Conservation (phyloP, 2,329 filamentous ascomycete genomes). For the Alternaria ventricosa region DNA sequence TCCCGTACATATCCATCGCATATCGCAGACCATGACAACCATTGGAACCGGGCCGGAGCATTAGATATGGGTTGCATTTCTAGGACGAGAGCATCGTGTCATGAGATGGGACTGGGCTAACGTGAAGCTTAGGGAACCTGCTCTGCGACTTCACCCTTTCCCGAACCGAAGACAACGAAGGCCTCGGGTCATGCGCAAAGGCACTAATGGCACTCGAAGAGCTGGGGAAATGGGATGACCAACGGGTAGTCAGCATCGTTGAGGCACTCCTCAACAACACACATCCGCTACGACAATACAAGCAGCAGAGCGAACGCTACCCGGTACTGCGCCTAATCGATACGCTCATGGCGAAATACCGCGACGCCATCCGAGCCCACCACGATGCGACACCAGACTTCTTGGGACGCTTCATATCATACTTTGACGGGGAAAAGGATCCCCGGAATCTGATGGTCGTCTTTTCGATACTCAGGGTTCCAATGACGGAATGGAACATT, state of each 20-base stretch:
- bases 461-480: constrained; percentile 70
- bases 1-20: background rate
- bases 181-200: constrained; percentile 63
- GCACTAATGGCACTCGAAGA: constrained; percentile 66
- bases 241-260: constrained; percentile 61
- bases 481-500: constrained; percentile 73
- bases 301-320: constrained; percentile 66
- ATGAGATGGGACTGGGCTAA: background rate
- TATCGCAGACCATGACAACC: background rate
- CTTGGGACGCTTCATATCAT: constrained; percentile 66
- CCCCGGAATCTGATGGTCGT: constrained; percentile 74
- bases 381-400: constrained; percentile 61
- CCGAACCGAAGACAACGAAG: constrained; percentile 62
- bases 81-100: background rate
- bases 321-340: constrained; percentile 68
- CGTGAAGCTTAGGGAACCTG: constrained; percentile 54
- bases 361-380: constrained; percentile 52
- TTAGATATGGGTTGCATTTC: background rate
- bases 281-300: constrained; percentile 66
- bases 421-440: constrained; percentile 73
- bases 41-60: background rate
- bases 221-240: constrained; percentile 65
- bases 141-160: constrained; percentile 70
- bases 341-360: constrained; percentile 65
- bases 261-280: constrained; percentile 60